Evolutionary conservation across 768 basidiomycete genomes (phyloP), one percentile per base, ranked within the genome.

Genomic region (Pleurotus salmoneostramineus): DNA sequence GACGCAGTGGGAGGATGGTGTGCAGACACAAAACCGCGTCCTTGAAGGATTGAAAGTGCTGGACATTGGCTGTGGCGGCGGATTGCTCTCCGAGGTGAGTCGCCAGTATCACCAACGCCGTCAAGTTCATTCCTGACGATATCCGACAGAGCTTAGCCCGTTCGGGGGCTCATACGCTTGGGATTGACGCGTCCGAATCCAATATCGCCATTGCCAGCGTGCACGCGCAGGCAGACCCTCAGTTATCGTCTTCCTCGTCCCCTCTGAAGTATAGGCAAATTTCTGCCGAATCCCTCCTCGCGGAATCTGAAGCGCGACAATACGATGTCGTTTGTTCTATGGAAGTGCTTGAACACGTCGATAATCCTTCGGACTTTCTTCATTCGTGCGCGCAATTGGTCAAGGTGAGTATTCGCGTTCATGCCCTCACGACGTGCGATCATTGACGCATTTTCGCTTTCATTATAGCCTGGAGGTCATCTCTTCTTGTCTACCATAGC

Each of bases 301-400:
- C 78, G 8, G 84, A 85, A 4, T 55, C 40, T 12, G 37, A 36
- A 11, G 69, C 81, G 11, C 79, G 78, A 63, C 83, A 83, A 52
- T 98, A 88, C 67, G 96, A 98, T 68, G 82, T 95, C 15, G 95
- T 99, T 11, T 97, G 94, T 68, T 91, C 95, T 7, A 93, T 98
- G 93, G 97, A 99, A 71, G 96, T 99, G 6, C 68, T 99, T 33
- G 97, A 99, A 73, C 97, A 99, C 66, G 97, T 99, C 51, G 91
- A 97, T 68, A 88, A 96, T 65, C 95, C 97, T 1, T 77, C 83
- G 5, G 78, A 80, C 5, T 99, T 99, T 70, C 79, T 99, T 50
- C 76, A 82, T 32, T 84, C 88, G 40, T 89, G 94, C 62, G 90
- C 90, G 0, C 79, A 88, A 58, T 81, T 98, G 33, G 83, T 96